These are phyloP conservation scores for Cystobasidium pallidum DNA, from an alignment of 1,284 basidiomycete species.

Conservation along the genomic window DNA sequence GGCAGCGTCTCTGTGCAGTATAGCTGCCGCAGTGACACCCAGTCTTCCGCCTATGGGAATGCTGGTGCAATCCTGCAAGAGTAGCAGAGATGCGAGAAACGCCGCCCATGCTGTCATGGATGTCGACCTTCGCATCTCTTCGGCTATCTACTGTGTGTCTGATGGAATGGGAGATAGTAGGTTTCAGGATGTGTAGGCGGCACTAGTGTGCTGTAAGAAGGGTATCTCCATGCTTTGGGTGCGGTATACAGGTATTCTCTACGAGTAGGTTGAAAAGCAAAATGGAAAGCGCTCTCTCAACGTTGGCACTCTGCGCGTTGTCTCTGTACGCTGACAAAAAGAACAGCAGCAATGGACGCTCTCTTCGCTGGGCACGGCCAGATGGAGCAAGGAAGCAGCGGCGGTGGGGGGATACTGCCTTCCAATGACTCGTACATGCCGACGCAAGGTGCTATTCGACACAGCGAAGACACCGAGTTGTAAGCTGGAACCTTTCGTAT, in stretches of 20 bases:
- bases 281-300: not conserved
- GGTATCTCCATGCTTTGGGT: not conserved
- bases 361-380: slow-evolving; percentile 32
- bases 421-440: slow-evolving; percentile 41
- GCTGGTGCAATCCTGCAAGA: not conserved
- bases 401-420: slow-evolving; percentile 22
- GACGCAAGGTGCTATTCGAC: slow-evolving; percentile 41
- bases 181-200: not conserved
- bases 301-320: slow-evolving; percentile 2
- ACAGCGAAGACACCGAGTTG: slow-evolving; percentile 47
- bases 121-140: not conserved
- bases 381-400: slow-evolving; percentile 26
- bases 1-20: not conserved
- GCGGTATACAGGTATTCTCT: not conserved
- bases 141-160: too few species aligned
- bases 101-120: slow-evolving; percentile 18
- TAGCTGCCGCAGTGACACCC: not conserved
- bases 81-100: slow-evolving; percentile 4
- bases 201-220: not conserved
- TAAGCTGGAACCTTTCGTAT: slow-evolving; percentile 12
- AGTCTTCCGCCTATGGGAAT: not conserved
- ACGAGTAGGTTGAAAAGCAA: not conserved
- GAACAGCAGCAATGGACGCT: slow-evolving; percentile 2
- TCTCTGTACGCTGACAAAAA: not conserved
- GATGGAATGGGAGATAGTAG: too few species aligned